phyloP scores from a whole-genome alignment of 306 rosid genomes.

The Quercus engelmannii region DNA sequence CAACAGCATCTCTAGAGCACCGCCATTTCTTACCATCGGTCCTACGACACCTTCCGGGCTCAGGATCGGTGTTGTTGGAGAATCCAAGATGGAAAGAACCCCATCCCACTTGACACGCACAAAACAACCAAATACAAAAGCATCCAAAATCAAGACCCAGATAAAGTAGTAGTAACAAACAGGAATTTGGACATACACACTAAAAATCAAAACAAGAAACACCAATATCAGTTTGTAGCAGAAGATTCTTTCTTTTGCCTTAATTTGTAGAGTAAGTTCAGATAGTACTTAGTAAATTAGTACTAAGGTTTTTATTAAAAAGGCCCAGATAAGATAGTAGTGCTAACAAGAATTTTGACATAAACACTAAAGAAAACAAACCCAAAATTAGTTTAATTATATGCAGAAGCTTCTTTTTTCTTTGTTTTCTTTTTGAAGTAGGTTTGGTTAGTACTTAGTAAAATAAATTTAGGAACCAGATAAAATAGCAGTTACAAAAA shows the following conservation, averaged over 20 bases:
- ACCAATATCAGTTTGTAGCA: too few relatives aligned
- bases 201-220: too few relatives aligned
- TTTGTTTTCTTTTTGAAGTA: too few relatives aligned
- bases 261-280: too few relatives aligned
- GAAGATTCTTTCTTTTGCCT: too few relatives aligned
- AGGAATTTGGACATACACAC: neutral
- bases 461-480: neutral
- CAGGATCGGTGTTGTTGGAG: constrained; percentile 91
- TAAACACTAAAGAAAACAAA: neutral
- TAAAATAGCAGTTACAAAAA: neutral
- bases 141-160: neutral
- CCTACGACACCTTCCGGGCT: constrained; percentile 97
- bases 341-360: neutral
- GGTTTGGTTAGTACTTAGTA: too few relatives aligned
- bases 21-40: constrained; percentile 99
- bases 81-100: constrained; percentile 88
- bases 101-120: constrained; percentile 67
- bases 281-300: too few relatives aligned
- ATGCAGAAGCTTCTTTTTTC: too few relatives aligned
- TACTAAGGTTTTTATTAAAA: neutral
- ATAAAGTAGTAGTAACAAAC: neutral
- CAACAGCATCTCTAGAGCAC: constrained; percentile 96
- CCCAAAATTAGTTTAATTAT: too few relatives aligned
- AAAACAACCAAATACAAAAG: neutral
- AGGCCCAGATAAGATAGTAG: too few relatives aligned